Evolutionary conservation across 495 filamentous ascomycete genomes (phyloP), one percentile per base, ranked within the genome.

Genomic region (Daldinia caldariorum): DNA sequence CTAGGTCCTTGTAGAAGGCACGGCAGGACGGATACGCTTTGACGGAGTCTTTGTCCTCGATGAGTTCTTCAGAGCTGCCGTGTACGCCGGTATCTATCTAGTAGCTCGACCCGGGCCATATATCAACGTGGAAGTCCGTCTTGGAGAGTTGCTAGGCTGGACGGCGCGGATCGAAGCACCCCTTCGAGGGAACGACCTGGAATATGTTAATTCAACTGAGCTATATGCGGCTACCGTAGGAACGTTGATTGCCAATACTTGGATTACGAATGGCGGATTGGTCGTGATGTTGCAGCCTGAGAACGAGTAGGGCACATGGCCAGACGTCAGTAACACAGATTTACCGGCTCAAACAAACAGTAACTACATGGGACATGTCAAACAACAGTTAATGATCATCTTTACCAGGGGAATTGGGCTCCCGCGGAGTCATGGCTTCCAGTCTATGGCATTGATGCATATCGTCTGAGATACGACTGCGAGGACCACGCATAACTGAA

Each of bases 321-420:
- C 43, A 22, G 43, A 22, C n/a, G 50, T 83, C 2, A 81, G 77
- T 47, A 22, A 39, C 51, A 60, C 62, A 49, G 60, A 67, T 38
- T 59, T 70, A 54, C 54, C 45, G 0, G 38, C 61, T 31, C 56
- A 87, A 83, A 86, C 85, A 0, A 85, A 92, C 69, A 77, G 80
- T 0, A 77, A 80, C 2, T 94, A 94, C 76, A 89, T 94, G 79
- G 82, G 88, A 43, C 87, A 88, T 67, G 86, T 93, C 18, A 86
- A 90, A 49, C 83, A 91, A 38, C 89, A 91, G 90, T 78, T 77
- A 94, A 95, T 65, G 92, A 95, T 79, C 89, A 87, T n/a, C 79
- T 75, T 61, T 58, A 69, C 10, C 71, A 78, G 12, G 91, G 90
- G 3, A 81, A 88, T 70, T 87, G 90, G 72, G 86, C 43, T 1